A percentile compares a stretch with the other conserved stretches of the same genome.
Evolutionary conservation across 2,329 filamentous ascomycete genomes (phyloP).

Genomic region (Colletotrichum graminicola): DNA sequence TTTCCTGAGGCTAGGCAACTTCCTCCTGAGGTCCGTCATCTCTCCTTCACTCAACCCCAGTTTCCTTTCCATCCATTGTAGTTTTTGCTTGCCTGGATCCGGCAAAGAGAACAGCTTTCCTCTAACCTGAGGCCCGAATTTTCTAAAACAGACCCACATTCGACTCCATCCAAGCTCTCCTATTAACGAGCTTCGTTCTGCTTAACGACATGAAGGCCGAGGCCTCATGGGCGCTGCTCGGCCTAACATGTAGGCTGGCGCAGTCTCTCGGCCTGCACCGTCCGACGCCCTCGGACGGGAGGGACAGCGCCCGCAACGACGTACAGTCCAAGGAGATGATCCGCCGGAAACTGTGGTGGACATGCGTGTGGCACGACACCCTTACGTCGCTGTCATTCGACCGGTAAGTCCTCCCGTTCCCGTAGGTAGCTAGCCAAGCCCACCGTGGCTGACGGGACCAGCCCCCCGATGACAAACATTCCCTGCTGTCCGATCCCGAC

Average conservation of each 20-base stretch:
- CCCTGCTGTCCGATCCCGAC: constrained; percentile 67
- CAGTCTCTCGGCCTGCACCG: constrained; percentile 74
- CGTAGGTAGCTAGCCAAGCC: background rate
- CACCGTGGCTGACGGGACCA: background rate
- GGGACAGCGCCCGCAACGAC: constrained; percentile 59
- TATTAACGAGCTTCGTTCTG: constrained; percentile 73
- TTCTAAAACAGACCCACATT: constrained; percentile 65
- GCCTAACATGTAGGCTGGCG: constrained; percentile 73
- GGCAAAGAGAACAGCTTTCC: constrained; percentile 4
- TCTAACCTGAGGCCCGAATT: constrained; percentile 29
- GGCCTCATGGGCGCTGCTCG: constrained; percentile 74
- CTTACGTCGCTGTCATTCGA: constrained; percentile 76
- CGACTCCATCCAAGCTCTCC: constrained; percentile 73
- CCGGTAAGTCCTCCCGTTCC: constrained; percentile 55
- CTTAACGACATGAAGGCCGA: constrained; percentile 79
- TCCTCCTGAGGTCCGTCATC: constrained; percentile 64
- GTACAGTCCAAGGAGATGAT: constrained; percentile 66
- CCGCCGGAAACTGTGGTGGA: constrained; percentile 72
- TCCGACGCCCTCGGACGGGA: constrained; percentile 57
- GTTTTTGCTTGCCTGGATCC: background rate
- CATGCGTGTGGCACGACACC: constrained; percentile 75
- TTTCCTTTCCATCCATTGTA: background rate
- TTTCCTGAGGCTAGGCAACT: constrained; percentile 73
- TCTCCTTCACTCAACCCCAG: too few species aligned
- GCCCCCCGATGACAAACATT: constrained; percentile 73